Evolutionary conservation across 2,329 filamentous ascomycete species (phyloP), one percentile per base, ranked within the genome.

Genomic region (Trichoderma polysporum): DNA sequence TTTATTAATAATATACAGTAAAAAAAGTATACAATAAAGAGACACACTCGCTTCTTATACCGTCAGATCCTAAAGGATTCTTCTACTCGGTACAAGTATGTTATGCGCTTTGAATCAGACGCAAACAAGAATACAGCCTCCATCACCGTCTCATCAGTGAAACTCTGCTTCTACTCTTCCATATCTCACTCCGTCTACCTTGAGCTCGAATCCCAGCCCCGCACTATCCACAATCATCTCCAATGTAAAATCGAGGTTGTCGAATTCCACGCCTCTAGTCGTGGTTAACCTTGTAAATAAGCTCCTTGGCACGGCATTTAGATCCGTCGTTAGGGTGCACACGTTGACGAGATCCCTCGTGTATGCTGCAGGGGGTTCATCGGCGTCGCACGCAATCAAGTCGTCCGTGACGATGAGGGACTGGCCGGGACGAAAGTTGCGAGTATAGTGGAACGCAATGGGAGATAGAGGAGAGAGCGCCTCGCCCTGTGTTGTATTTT

Each of bases 151-250:
- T 22, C 39, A 35, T 60, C 31, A 91, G 74, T 92, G 89, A 76
- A 94, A 94, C 70, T 93, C 91, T 0, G 91, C 91, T 74, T 91
- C 88, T 1, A 94, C 91, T 68, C 88, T 83, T 9, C 91, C 91
- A 77, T 94, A 94, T 69, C 90, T 83, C 17, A 91, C 87, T 0
- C 90, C 91, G 74, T 93, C 91, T 13, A 94, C 91, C 78, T 91
- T 91, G 62, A 94, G 78, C 78, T 94, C 91, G 76, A 94, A 94
- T 2, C 90, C 87, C 67, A 94, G 73, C 1, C 90, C 90, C 0
- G 91, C 91, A 72, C 89, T 92, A 74, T 93, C 89, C 50, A 94
- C 91, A 71, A 90, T 89, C 90, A 94, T 93, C 79, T 93, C 91
- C 6, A 94, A 85, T 12, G 90, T 92, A 68, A 94, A 94, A 74